phyloP scores from a whole-genome alignment of 1,139 yeast genomes.

The Geotrichum klebahnii region DNA sequence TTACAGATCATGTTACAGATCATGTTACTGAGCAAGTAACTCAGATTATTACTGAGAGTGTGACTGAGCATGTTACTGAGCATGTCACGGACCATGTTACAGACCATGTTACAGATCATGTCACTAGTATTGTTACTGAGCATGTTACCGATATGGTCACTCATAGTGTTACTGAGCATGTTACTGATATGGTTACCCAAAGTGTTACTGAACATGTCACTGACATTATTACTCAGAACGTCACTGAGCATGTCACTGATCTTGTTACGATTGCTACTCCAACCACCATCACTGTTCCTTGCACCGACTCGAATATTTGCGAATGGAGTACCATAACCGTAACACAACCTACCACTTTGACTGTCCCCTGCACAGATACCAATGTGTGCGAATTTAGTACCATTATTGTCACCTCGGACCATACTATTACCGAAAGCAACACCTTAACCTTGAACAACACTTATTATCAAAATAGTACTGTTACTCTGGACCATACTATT shows the following conservation, averaged over 20 bases:
- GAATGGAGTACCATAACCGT: slow-evolving; percentile 10
- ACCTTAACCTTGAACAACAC: not conserved
- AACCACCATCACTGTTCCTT: not conserved
- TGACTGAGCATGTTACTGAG: not conserved
- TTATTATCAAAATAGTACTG: not conserved
- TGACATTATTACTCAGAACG: not conserved
- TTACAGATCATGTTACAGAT: slow-evolving; percentile 15
- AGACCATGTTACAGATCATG: not conserved
- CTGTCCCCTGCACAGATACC: slow-evolving; percentile 4
- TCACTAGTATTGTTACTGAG: not conserved
- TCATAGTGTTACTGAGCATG: not conserved
- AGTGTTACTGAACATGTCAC: slow-evolving; percentile 1
- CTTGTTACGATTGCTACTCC: slow-evolving; percentile 2
- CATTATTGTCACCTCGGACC: not conserved
- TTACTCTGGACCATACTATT: not conserved
- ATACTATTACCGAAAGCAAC: not conserved
- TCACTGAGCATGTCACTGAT: slow-evolving; percentile 4
- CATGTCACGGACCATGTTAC: not conserved
- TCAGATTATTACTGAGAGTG: slow-evolving; percentile 1
- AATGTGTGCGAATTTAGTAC: slow-evolving; percentile 2
- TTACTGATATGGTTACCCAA: not conserved
- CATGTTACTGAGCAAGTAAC: not conserved
- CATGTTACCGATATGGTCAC: slow-evolving; percentile 1
- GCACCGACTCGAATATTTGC: slow-evolving; percentile 14
- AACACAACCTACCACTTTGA: not conserved